Percentiles rank a stretch among this genome's conserved stretches.
phyloP scores from a whole-genome alignment of 2,329 filamentous ascomycete genomes.

The Venturia pyrina region DNA sequence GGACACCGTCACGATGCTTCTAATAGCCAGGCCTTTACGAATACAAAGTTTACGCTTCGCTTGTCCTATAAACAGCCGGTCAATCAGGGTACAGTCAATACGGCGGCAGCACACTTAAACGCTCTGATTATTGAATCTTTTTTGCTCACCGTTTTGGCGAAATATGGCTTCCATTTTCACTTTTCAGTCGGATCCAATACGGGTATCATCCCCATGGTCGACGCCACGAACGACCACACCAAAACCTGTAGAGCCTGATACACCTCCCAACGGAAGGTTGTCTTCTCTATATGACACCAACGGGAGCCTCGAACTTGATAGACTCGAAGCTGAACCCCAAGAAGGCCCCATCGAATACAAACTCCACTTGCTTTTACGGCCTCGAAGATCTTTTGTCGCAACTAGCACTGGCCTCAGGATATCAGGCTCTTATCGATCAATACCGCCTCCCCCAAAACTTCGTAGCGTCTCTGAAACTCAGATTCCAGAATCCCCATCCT shows the following conservation, averaged over 20 bases:
- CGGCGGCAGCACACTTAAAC: not conserved
- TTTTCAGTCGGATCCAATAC: conserved; percentile 76
- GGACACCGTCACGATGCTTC: conserved; percentile 7
- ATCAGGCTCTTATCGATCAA: conserved; percentile 39
- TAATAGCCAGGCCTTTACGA: not conserved
- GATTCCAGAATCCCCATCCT: not conserved
- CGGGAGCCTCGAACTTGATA: conserved; percentile 45
- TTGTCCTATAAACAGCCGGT: not conserved
- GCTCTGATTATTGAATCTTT: not conserved
- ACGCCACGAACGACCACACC: conserved; percentile 37
- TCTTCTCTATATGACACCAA: conserved; percentile 15
- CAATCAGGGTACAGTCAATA: not conserved
- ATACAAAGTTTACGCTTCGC: not conserved
- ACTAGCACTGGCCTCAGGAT: conserved; percentile 53
- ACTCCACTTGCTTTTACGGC: conserved; percentile 74
- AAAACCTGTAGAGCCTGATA: not conserved
- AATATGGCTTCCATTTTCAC: conserved; percentile 92
- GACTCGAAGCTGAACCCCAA: conserved; percentile 81
- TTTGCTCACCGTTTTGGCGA: not conserved
- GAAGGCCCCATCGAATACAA: conserved; percentile 96
- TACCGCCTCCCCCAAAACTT: conserved; percentile 20
- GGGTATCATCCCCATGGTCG: conserved; percentile 86
- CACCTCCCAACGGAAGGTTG: not conserved
- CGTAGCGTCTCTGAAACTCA: conserved; percentile 17
- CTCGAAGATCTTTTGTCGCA: conserved; percentile 61